Conservation (phyloP, 345 rosid genomes). For the Erodium maritimum region DNA sequence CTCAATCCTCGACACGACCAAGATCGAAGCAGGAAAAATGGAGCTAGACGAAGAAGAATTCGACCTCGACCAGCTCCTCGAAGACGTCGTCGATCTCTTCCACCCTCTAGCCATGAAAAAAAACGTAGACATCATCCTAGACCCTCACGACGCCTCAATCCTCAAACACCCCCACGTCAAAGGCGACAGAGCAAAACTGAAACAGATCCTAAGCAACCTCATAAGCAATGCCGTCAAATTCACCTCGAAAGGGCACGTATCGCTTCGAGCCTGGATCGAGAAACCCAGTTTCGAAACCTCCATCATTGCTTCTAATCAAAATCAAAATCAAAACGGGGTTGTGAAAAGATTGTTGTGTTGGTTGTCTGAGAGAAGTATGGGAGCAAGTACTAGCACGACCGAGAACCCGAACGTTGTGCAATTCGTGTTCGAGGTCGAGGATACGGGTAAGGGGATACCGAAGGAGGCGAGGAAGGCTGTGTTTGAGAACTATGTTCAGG, state of each 20-base stretch:
- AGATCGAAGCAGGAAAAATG: slow-evolving; percentile 78
- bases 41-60: slow-evolving; percentile 59
- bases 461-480: slow-evolving; percentile 46
- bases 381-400: slow-evolving; percentile 1
- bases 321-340: slow-evolving; percentile 14
- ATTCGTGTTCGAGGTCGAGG: slow-evolving; percentile 63
- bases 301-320: slow-evolving; percentile 18
- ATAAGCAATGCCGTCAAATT: slow-evolving; percentile 77
- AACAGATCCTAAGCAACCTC: slow-evolving; percentile 50
- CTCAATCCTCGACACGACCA: slow-evolving; percentile 63
- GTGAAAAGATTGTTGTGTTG: slow-evolving; percentile 14
- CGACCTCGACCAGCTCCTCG: slow-evolving; percentile 40
- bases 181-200: slow-evolving; percentile 55
- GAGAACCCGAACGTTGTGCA: slow-evolving; percentile 25
- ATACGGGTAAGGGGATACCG: slow-evolving; percentile 80
- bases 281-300: slow-evolving; percentile 30
- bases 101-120: slow-evolving; percentile 51
- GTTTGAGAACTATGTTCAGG: slow-evolving; percentile 74
- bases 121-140: slow-evolving; percentile 57
- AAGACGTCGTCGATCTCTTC: slow-evolving; percentile 43
- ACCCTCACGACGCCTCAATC: slow-evolving; percentile 45
- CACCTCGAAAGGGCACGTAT: slow-evolving; percentile 49
- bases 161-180: slow-evolving; percentile 30
- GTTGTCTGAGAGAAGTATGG: slow-evolving; percentile 15
- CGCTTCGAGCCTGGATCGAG: slow-evolving; percentile 47